Evolutionary conservation across 1,284 basidiomycete species (phyloP), one percentile per base, ranked within the genome.

Genomic region (Caloboletus firmus): DNA sequence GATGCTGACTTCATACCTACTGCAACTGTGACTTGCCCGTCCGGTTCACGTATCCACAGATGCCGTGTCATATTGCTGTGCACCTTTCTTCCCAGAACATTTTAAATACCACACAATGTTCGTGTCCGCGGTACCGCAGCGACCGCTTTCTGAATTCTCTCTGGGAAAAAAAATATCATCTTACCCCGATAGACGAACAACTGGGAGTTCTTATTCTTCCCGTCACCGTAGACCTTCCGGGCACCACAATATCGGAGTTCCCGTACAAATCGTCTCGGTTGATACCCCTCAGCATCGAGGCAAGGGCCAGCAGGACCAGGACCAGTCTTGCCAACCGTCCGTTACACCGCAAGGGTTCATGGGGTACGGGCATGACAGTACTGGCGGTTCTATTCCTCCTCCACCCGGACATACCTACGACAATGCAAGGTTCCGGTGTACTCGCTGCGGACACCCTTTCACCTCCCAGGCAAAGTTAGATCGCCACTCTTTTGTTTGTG

Each of bases 391-490:
- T 13, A 48, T 41, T 15, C 52, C 46, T 34, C 40, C 44, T 15
- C 45, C 42, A 11, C 32, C 32, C 9, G 10, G 34, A 30, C 32
- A 24, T 31, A n/a, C 41, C 10, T 36, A 47, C 20, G 18, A 40
- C 15, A 10, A 24, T 9, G 15, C 40, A 18, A 5, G 15, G 10
- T 40, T 48, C 17, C 34, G 22, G 7, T 61, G 52, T 36, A 18
- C 31, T 26, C 60, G 59, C 15, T 59, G 62, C 13, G 31, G 31
- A 35, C 17, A 49, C 0, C 15, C 15, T 2, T 59, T 51, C 24
- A 5, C 22, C 18, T 51, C 49, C 11, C 52, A 44, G 12, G 26
- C 34, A 26, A 55, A 47, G 18, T 28, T 50, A 11, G 49, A 50
- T 26, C 30, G 10, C 24, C 58, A 57, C 30, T 44, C 43, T 10